A percentile compares a stretch with the other conserved stretches of the same genome.
Conservation (phyloP, 2,329 filamentous ascomycete genomes). For the Sclerotinia nivalis region DNA sequence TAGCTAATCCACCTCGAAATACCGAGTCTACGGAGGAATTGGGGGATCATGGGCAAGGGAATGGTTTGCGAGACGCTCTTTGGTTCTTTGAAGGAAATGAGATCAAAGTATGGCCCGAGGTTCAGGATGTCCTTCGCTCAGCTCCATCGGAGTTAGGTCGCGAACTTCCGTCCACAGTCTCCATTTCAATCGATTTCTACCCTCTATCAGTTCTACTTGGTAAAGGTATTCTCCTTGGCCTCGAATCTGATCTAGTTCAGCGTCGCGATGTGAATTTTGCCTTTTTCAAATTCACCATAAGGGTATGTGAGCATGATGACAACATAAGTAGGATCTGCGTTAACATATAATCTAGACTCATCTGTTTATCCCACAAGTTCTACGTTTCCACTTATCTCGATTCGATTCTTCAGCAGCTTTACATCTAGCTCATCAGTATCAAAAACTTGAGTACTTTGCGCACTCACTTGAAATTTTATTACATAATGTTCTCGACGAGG, state of each 20-base stretch:
- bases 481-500: conserved; percentile 91
- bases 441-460: conserved; percentile 84
- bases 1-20: conserved; percentile 29
- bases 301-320: conserved; percentile 60
- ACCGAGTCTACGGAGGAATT: conserved; percentile 22
- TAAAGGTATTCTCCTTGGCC: conserved; percentile 85
- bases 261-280: conserved; percentile 89
- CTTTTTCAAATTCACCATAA: conserved; percentile 81
- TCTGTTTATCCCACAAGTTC: conserved; percentile 84
- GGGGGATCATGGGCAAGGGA: conserved; percentile 33
- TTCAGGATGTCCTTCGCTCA: conserved; percentile 77
- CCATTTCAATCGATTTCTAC: conserved; percentile 90
- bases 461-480: conserved; percentile 90
- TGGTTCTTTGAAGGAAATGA: conserved; percentile 93
- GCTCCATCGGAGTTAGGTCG: conserved; percentile 64
- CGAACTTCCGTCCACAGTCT: conserved; percentile 73
- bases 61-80: conserved; percentile 73
- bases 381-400: conserved; percentile 74
- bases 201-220: conserved; percentile 83
- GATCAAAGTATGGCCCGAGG: conserved; percentile 85
- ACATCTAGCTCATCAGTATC: conserved; percentile 80
- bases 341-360: conserved; percentile 65
- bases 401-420: conserved; percentile 80
- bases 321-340: conserved; percentile 5
- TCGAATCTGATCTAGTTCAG: conserved; percentile 92